Conservation (phyloP, 495 filamentous ascomycete species). For the Hypomontagnella submonticulosa region DNA sequence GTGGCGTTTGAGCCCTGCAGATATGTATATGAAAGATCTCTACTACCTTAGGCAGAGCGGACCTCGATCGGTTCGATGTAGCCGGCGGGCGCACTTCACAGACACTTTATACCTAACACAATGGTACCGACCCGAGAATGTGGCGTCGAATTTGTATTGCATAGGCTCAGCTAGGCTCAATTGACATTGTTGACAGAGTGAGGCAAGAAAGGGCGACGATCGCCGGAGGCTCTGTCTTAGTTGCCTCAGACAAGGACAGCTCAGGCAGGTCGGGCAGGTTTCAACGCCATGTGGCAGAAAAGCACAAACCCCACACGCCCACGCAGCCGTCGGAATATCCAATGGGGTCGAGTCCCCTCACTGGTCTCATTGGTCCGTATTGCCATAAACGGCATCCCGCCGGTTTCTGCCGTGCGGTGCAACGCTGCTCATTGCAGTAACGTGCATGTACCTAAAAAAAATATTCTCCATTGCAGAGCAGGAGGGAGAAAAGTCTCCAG, state of each 20-base stretch:
- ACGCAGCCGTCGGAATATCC: constrained; percentile 5
- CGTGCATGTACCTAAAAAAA: constrained; percentile 5
- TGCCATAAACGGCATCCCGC: constrained; percentile 40
- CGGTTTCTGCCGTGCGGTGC: constrained; percentile 27
- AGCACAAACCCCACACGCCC: constrained; percentile 18
- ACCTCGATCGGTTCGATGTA: no score
- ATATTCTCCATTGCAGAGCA: neutral
- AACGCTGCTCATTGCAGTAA: constrained; percentile 13
- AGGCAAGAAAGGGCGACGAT: constrained; percentile 13
- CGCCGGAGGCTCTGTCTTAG: constrained; percentile 29
- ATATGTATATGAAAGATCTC: no score
- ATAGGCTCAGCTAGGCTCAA: constrained; percentile 37
- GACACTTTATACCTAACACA: no score
- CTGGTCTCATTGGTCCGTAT: constrained; percentile 28
- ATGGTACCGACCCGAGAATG: no score
- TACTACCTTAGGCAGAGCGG: no score
- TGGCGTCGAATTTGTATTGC: constrained; percentile 1
- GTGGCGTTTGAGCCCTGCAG: no score
- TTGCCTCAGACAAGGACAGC: constrained; percentile 11
- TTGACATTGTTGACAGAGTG: constrained; percentile 11
- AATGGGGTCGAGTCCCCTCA: constrained; percentile 14
- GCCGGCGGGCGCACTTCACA: no score
- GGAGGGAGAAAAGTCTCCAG: constrained; percentile 21
- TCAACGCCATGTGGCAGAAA: constrained; percentile 37
- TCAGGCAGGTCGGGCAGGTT: constrained; percentile 10